Base-by-base conservation (phyloP, 2,329 filamentous ascomycete species). In the Penicillium sp. region DNA sequence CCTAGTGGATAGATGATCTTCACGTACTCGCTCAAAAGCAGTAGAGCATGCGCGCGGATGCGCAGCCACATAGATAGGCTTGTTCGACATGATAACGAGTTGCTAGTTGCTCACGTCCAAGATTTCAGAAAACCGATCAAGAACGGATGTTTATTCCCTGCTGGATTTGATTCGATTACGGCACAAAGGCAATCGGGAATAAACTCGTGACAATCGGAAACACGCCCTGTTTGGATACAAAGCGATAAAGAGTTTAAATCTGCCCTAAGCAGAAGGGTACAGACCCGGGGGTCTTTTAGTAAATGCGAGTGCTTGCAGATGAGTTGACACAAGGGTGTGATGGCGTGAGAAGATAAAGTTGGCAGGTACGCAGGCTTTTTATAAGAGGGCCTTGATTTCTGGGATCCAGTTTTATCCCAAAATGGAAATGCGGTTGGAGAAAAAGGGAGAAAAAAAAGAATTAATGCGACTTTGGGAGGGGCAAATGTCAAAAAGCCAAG, bases 11-110 rank as follows among this genome's bases (percentile, higher is more conserved):
- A 26, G 1, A 29, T 12, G 26, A 29, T 54, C 9, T 33, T 12
- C 14, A 77, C 82, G 70, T 81, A 95, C 93, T 75, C 93, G 83
- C 81, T 99, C 94, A 78, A 97, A 99, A 27, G 94, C 94, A 47
- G 94, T 97, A 54, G 92, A 97, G 80, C 92, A 97, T 62, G 93
- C 91, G 75, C 94, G 84, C 33, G 94, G 94, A 76, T 97, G 93
- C 67, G 94, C 97, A 55, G 88, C 91, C 69, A 94, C 87, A 73
- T 97, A 97, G 73, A 97, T 90, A 37, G 90, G 89, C 71, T 87
- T 94, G 73, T 78, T 82, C 65, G 88, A 86, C 89, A 92, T 92
- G 26, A 26, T 60, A 42, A 50, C 22, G 53, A 22, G 12, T 31
- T 31, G 29, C 29, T 49, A 37, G n/a, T 18, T 27, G 15, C 29